Evolutionary conservation across 352 stramenopile genomes (phyloP), one percentile per base, ranked within the genome.

Genomic region (Phytophthora fragariae): DNA sequence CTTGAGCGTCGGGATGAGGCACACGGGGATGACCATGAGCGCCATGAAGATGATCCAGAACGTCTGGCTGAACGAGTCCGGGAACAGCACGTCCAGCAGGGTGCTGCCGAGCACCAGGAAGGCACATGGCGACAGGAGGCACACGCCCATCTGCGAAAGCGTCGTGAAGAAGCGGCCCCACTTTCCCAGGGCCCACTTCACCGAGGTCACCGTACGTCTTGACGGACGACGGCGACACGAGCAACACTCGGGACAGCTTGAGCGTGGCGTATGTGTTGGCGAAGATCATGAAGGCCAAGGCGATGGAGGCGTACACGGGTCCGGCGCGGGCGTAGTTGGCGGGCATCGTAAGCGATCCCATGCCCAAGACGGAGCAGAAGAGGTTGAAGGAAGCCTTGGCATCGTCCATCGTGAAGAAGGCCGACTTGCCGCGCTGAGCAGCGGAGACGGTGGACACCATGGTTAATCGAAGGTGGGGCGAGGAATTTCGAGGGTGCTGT

Each of bases 1-100:
- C 70, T 88, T 86, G 19, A 88, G 61, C 21, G 81, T 88, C 57
- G 81, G 81, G 35, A 79, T 86, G 2, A 88, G 64, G 39, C 77
- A 81, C 5, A 88, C 65, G 0, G 80, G 81, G 17, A 85, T 57
- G 39, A 86, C 68, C 50, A 70, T 78, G 53, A 85, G 44, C 17
- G 77, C 80, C 81, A 88, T 89, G 53, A 89, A 67, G 35, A 85
- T 72, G 67, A 87, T 89, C 81, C 81, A 89, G 53, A 72, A 81
- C 35, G 68, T 74, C 33, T 67, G 44, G 5, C 62, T 68, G 60
- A 87, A 87, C 31, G 79, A 72, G 24, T 73, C 77, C 5, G 83
- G 83, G 73, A 90, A 88, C 53, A 90, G 62, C 19, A 80, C 70
- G 19, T 82, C 63, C 5, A 87, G 61, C 41, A 89, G 47, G 1